A percentile compares a stretch with the other conserved stretches of the same genome.
Evolutionary conservation across 208 protist species (phyloP).

Genomic region (Acanthamoeba quina): DNA sequence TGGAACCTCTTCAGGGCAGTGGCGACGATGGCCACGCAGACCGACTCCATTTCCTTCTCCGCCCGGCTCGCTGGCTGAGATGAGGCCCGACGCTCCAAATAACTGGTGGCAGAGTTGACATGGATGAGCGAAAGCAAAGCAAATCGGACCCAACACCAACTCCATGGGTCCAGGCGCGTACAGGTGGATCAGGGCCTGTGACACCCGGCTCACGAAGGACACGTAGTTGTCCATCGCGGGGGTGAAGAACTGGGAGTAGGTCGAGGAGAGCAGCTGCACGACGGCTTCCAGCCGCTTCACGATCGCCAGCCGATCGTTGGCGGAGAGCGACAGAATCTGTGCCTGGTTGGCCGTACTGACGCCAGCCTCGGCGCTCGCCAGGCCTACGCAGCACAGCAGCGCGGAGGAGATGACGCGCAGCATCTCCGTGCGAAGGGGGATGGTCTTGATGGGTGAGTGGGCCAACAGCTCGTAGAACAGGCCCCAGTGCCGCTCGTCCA

Average conservation of each 20-base stretch:
- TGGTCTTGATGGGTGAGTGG: not conserved
- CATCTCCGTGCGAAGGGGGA: slow-evolving; percentile 52
- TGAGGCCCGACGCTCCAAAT: not conserved
- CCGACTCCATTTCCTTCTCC: slow-evolving; percentile 9
- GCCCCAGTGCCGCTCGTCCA: slow-evolving; percentile 38
- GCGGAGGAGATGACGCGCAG: slow-evolving; percentile 23
- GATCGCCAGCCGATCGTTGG: not conserved
- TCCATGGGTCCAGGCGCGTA: not conserved
- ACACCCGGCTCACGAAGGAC: not conserved
- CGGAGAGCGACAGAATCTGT: not conserved
- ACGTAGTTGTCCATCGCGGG: slow-evolving; percentile 17
- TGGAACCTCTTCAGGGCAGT: not conserved
- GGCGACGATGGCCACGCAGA: not conserved
- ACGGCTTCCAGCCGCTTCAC: not conserved
- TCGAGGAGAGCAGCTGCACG: slow-evolving; percentile 9
- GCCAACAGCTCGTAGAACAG: slow-evolving; percentile 35
- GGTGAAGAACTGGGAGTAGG: slow-evolving; percentile 18
- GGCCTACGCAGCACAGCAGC: slow-evolving; percentile 19
- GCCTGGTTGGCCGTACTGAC: not conserved
- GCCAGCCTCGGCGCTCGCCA: not conserved
- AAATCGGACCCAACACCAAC: not conserved
- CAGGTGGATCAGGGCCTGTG: slow-evolving; percentile 23
- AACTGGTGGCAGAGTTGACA: not conserved
- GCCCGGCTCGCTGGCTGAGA: not conserved
- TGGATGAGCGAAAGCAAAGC: not conserved